Conservation (phyloP, 345 rosid genomes). For the Populus simonii region DNA sequence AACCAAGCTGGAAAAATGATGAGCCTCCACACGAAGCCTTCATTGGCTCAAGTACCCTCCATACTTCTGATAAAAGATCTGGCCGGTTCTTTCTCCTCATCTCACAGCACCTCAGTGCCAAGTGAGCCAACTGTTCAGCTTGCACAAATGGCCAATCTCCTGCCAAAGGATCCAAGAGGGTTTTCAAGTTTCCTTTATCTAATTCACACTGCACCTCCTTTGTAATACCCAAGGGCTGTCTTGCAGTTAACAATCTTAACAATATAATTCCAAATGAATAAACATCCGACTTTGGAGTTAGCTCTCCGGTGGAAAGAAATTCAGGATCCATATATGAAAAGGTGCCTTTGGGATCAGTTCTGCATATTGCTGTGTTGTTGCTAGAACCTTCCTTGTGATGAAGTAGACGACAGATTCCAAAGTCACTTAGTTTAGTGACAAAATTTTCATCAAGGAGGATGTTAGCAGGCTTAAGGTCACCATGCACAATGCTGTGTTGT, state of each 20-base stretch:
- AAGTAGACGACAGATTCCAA: constrained; percentile 67
- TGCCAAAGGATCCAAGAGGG: constrained; percentile 76
- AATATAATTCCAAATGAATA: constrained; percentile 81
- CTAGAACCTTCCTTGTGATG: constrained; percentile 27
- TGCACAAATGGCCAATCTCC: constrained; percentile 95
- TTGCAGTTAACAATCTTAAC: constrained; percentile 72
- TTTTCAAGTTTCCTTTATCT: constrained; percentile 51
- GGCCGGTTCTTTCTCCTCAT: constrained; percentile 63
- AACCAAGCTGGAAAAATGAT: constrained; percentile 31
- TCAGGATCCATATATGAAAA: constrained; percentile 77
- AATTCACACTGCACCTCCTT: constrained; percentile 70
- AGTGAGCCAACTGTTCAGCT: constrained; percentile 74
- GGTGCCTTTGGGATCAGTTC: constrained; percentile 72
- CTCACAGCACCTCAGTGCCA: constrained; percentile 87
- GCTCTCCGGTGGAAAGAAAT: constrained; percentile 66
- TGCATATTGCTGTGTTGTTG: constrained; percentile 37
- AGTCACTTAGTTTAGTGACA: constrained; percentile 78
- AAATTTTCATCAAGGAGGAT: constrained; percentile 75
- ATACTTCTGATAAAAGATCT: constrained; percentile 70
- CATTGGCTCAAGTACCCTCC: constrained; percentile 88
- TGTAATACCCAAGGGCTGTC: constrained; percentile 54
- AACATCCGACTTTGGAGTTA: constrained; percentile 78
- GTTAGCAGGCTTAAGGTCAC: constrained; percentile 84
- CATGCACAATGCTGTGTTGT: constrained; percentile 81
- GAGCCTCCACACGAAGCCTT: constrained; percentile 77